Conservation (phyloP, 768 basidiomycete genomes). For the Chiua virens region DNA sequence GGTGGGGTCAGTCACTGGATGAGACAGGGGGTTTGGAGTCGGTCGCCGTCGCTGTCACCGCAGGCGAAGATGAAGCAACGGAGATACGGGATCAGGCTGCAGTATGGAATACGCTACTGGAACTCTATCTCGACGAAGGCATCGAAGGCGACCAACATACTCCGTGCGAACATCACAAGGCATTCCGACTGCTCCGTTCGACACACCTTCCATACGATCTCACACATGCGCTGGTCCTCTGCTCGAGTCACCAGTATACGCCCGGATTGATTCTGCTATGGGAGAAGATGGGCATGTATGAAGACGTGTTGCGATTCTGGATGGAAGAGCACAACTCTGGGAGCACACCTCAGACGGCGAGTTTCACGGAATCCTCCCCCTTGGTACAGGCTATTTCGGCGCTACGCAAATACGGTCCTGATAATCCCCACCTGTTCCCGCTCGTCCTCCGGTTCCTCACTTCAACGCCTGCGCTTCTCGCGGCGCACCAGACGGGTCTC, state of each 20-base stretch:
- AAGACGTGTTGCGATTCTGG: slow-evolving; percentile 92
- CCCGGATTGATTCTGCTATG: slow-evolving; percentile 86
- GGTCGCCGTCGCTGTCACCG: slow-evolving; percentile 7
- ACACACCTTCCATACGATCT: slow-evolving; percentile 73
- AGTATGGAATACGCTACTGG: slow-evolving; percentile 94
- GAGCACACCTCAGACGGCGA: not conserved
- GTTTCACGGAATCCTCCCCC: slow-evolving; percentile 33
- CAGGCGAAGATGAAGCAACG: slow-evolving; percentile 42
- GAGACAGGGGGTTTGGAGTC: slow-evolving; percentile 19
- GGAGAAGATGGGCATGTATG: slow-evolving; percentile 95
- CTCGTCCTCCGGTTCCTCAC: slow-evolving; percentile 90
- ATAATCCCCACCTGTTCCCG: slow-evolving; percentile 76
- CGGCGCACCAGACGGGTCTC: slow-evolving; percentile 70
- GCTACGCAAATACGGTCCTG: slow-evolving; percentile 71
- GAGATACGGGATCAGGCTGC: slow-evolving; percentile 75
- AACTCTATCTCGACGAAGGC: slow-evolving; percentile 74
- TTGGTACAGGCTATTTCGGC: slow-evolving; percentile 61
- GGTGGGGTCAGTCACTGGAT: slow-evolving; percentile 78
- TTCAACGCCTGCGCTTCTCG: slow-evolving; percentile 70
- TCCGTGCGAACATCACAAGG: slow-evolving; percentile 47
- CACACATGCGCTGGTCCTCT: slow-evolving; percentile 92
- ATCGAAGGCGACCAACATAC: slow-evolving; percentile 22
- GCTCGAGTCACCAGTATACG: slow-evolving; percentile 80
- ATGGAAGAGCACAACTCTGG: slow-evolving; percentile 61
- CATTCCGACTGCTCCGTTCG: slow-evolving; percentile 67